A percentile compares a stretch with the other conserved stretches of the same genome.
Conservation (phyloP, 1,139 yeast genomes). For the Geotrichum klebahnii region DNA sequence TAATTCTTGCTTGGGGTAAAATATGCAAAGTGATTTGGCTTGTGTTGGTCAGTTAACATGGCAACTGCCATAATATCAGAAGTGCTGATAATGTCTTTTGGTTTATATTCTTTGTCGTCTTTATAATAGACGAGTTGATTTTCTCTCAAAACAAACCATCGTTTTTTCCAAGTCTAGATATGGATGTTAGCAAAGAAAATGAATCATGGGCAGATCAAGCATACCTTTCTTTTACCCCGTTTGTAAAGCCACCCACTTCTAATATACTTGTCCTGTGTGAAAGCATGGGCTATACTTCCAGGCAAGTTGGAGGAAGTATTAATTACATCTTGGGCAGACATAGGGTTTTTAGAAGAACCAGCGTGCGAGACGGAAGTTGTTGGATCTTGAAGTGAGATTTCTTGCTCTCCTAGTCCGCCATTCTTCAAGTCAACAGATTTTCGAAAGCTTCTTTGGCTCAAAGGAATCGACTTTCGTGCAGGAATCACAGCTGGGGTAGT, state of each 20-base stretch:
- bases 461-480: conserved; percentile 6
- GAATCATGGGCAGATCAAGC: too few relatives aligned
- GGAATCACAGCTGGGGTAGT: conserved; percentile 15
- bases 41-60: conserved; percentile 39
- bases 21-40: conserved; percentile 42
- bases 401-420: neutral
- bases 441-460: conserved; percentile 16
- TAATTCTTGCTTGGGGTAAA: conserved; percentile 44
- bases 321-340: too few relatives aligned
- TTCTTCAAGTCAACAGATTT: neutral
- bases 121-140: conserved; percentile 58
- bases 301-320: neutral
- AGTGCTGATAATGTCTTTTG: conserved; percentile 46
- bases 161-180: conserved; percentile 47
- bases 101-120: conserved; percentile 55
- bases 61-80: conserved; percentile 42
- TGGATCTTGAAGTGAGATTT: neutral
- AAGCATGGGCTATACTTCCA: neutral
- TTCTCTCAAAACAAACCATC: conserved; percentile 58
- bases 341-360: neutral
- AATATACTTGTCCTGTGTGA: conserved; percentile 7
- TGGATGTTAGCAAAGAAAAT: too few relatives aligned
- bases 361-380: neutral
- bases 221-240: conserved; percentile 10
- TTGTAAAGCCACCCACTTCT: conserved; percentile 17